Evolutionary conservation across 257 asterid species (phyloP).

Genomic region (Gentiana dahurica): DNA sequence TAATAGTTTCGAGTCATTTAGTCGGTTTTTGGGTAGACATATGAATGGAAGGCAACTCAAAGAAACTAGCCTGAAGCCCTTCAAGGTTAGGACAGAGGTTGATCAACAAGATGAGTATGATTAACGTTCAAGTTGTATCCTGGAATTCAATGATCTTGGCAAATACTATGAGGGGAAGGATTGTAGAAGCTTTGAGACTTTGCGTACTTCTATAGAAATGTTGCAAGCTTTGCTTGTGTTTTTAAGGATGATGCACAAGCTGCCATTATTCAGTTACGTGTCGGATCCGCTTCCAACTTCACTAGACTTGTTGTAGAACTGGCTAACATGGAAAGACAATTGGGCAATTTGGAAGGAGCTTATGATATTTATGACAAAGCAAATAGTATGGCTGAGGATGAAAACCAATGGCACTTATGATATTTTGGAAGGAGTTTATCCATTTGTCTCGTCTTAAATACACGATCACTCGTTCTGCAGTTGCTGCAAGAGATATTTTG

Average conservation of each 20-base stretch:
- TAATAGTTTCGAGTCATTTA: slow-evolving; percentile 44
- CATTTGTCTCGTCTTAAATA: slow-evolving; percentile 47
- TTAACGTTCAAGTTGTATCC: too few relatives aligned
- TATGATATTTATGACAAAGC: slow-evolving; percentile 53
- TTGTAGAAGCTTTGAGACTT: too few relatives aligned
- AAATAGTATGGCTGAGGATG: slow-evolving; percentile 43
- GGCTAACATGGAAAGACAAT: slow-evolving; percentile 86
- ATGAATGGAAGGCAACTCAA: slow-evolving; percentile 46
- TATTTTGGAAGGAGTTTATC: too few relatives aligned
- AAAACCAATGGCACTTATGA: slow-evolving; percentile 35
- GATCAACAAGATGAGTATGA: too few relatives aligned
- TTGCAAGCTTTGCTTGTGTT: too few relatives aligned
- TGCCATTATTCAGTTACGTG: slow-evolving; percentile 36
- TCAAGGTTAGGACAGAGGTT: slow-evolving; percentile 80
- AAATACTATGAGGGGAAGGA: too few relatives aligned
- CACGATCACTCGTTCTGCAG: slow-evolving; percentile 56
- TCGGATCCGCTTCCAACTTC: slow-evolving; percentile 44
- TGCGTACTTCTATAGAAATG: too few relatives aligned
- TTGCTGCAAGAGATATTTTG: slow-evolving; percentile 65
- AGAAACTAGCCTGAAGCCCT: slow-evolving; percentile 61
- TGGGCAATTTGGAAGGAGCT: slow-evolving; percentile 66
- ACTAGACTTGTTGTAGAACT: slow-evolving; percentile 33
- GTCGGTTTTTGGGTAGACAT: slow-evolving; percentile 30
- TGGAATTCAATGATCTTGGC: too few relatives aligned
- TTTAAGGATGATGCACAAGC: slow-evolving; percentile 40